Conservation (phyloP, 2,329 filamentous ascomycete genomes). For the Pseudopithomyces chartarum region DNA sequence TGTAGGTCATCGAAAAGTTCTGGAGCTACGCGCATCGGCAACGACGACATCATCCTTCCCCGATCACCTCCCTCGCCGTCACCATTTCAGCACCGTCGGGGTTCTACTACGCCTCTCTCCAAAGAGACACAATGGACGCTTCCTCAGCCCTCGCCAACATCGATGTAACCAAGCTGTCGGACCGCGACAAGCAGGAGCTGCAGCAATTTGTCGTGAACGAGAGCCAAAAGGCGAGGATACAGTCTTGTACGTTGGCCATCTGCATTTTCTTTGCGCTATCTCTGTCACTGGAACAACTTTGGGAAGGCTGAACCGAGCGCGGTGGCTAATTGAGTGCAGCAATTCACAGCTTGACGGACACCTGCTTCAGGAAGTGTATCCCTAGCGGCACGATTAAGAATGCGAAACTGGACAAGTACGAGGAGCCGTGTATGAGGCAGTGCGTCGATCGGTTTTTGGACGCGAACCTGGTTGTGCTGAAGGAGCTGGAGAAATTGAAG, state of each 20-base stretch:
- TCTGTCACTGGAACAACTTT: not conserved
- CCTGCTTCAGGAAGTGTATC: slow-evolving; percentile 96
- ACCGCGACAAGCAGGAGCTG: slow-evolving; percentile 84
- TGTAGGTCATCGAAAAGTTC: not conserved
- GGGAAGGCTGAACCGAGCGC: not conserved
- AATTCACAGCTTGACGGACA: slow-evolving; percentile 71
- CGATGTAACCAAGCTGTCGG: slow-evolving; percentile 76
- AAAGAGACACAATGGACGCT: slow-evolving; percentile 33
- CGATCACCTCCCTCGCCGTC: not conserved
- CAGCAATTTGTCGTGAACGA: slow-evolving; percentile 85
- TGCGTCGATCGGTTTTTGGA: slow-evolving; percentile 96
- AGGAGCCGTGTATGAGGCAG: slow-evolving; percentile 86
- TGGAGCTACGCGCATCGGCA: not conserved
- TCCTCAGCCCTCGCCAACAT: slow-evolving; percentile 50
- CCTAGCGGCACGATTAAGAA: slow-evolving; percentile 72
- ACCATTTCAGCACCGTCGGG: not conserved
- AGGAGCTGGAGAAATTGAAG: slow-evolving; percentile 73
- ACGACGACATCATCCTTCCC: not conserved
- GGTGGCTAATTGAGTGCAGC: slow-evolving; percentile 39
- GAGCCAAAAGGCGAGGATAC: slow-evolving; percentile 79
- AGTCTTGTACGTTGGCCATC: slow-evolving; percentile 42
- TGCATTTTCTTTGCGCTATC: not conserved
- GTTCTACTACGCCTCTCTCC: not conserved
- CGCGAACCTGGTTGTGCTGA: slow-evolving; percentile 81
- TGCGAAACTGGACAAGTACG: slow-evolving; percentile 73